Evolutionary conservation across 2,329 filamentous ascomycete genomes (phyloP).

Genomic region (Tricladium varicosporioides): DNA sequence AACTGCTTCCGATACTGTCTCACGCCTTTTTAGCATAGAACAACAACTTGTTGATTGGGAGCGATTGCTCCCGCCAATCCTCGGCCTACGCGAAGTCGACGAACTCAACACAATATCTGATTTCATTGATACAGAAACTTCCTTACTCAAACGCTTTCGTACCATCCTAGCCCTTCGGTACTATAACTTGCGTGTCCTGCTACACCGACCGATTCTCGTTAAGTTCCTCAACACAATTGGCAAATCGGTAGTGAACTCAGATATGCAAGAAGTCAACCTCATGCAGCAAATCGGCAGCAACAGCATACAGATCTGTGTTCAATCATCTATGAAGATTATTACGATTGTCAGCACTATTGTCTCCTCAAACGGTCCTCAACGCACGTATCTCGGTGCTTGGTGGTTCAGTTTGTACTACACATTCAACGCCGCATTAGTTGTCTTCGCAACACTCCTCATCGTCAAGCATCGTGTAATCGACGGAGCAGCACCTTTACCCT

Average conservation of each 20-base stretch:
- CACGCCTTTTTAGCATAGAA: slow-evolving; percentile 39
- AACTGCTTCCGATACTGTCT: slow-evolving; percentile 31
- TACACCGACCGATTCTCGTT: slow-evolving; percentile 41
- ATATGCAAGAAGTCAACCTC: slow-evolving; percentile 24
- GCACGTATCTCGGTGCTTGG: slow-evolving; percentile 37
- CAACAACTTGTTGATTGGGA: slow-evolving; percentile 41
- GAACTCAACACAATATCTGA: slow-evolving; percentile 24
- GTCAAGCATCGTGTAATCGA: slow-evolving; percentile 1
- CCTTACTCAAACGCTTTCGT: slow-evolving; percentile 34
- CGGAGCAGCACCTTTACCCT: not conserved
- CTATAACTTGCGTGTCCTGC: slow-evolving; percentile 40
- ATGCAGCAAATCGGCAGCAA: slow-evolving; percentile 35
- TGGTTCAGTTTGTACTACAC: slow-evolving; percentile 42
- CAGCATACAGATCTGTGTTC: slow-evolving; percentile 34
- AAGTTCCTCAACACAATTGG: slow-evolving; percentile 35
- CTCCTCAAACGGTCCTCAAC: slow-evolving; percentile 12
- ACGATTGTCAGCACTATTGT: slow-evolving; percentile 32
- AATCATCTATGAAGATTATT: slow-evolving; percentile 37
- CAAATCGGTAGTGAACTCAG: slow-evolving; percentile 4
- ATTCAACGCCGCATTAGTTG: slow-evolving; percentile 32
- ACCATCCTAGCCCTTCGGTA: slow-evolving; percentile 44
- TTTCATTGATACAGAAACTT: slow-evolving; percentile 8
- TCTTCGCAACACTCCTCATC: slow-evolving; percentile 32
- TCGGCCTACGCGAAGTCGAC: slow-evolving; percentile 27
- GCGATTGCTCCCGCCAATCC: slow-evolving; percentile 31